Percentiles rank a stretch among this genome's conserved stretches.
These are phyloP conservation scores for Tuber calosporum DNA, from an alignment of 495 filamentous ascomycete genomes.

Conservation along the genomic window DNA sequence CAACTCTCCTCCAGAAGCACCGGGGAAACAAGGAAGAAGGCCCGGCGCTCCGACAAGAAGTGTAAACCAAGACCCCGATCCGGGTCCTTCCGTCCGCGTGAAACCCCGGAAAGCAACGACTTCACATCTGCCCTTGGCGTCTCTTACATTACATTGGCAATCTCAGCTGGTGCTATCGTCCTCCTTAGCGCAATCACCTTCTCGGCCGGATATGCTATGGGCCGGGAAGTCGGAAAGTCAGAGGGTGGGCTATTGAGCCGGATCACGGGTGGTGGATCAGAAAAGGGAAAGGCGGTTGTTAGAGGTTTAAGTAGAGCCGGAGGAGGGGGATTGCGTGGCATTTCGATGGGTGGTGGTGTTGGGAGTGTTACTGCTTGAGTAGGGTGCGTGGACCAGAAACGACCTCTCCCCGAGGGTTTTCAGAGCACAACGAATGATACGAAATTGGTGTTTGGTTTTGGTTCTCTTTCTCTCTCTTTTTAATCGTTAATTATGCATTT, in stretches of 20 bases:
- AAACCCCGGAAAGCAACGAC: conserved; percentile 53
- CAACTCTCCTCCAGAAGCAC: background rate
- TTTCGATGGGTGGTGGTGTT: background rate
- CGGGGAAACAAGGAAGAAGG: background rate
- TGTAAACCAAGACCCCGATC: conserved; percentile 51
- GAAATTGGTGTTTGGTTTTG: conserved; percentile 16
- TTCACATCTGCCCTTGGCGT: conserved; percentile 19
- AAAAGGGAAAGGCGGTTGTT: conserved; percentile 19
- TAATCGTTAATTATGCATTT: background rate
- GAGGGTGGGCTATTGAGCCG: conserved; percentile 27
- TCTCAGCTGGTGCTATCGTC: conserved; percentile 86
- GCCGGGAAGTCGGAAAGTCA: conserved; percentile 61
- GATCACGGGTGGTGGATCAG: conserved; percentile 21
- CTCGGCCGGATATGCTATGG: conserved; percentile 83
- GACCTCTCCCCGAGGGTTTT: background rate
- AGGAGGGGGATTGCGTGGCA: conserved; percentile 19
- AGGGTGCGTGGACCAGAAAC: conserved; percentile 2
- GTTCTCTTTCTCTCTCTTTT: conserved; percentile 10
- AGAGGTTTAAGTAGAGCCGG: conserved; percentile 23
- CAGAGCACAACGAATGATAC: background rate
- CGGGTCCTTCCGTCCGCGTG: conserved; percentile 47
- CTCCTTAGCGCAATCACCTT: conserved; percentile 87
- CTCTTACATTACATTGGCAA: conserved; percentile 68
- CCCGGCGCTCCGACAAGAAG: conserved; percentile 32
- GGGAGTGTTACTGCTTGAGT: conserved; percentile 1